A percentile compares a stretch with the other conserved stretches of the same genome.
phyloP scores from a whole-genome alignment of 139 green algal species.

The Tetraselmis chui region DNA sequence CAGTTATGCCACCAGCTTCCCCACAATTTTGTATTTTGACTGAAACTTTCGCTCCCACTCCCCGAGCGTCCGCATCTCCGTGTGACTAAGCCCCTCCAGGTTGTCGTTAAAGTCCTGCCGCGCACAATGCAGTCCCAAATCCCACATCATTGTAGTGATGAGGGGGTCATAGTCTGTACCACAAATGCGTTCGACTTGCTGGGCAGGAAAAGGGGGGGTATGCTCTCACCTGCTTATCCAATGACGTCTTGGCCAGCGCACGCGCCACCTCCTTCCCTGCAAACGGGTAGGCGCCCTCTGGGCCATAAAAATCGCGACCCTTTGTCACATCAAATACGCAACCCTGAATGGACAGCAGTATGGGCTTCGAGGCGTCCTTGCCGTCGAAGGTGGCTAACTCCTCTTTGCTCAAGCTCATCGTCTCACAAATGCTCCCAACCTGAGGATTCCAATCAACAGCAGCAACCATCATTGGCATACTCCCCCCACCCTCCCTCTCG shows the following conservation, averaged over 20 bases:
- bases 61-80: slow-evolving; percentile 57
- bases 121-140: too few relatives aligned
- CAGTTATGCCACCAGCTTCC: slow-evolving; percentile 22
- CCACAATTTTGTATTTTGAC: slow-evolving; percentile 61
- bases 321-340: slow-evolving; percentile 66
- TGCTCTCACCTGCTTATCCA: neutral
- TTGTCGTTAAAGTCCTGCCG: slow-evolving; percentile 59
- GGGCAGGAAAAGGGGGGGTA: neutral
- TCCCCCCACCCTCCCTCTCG: too few relatives aligned
- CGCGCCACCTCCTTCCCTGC: slow-evolving; percentile 67
- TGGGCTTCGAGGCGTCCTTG: slow-evolving; percentile 38
- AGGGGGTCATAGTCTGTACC: too few relatives aligned
- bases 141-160: too few relatives aligned
- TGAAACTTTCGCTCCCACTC: slow-evolving; percentile 73
- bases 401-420: slow-evolving; percentile 34
- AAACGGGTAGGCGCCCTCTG: slow-evolving; percentile 79
- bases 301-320: slow-evolving; percentile 57
- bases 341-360: slow-evolving; percentile 60
- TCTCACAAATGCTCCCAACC: neutral
- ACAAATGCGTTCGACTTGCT: too few relatives aligned
- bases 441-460: too few relatives aligned
- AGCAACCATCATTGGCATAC: too few relatives aligned
- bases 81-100: slow-evolving; percentile 35
- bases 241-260: slow-evolving; percentile 39
- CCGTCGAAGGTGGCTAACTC: slow-evolving; percentile 62